A percentile compares a stretch with the other conserved stretches of the same genome.
phyloP scores from a whole-genome alignment of 2,329 filamentous ascomycete genomes.

The Colletotrichum camelliae region DNA sequence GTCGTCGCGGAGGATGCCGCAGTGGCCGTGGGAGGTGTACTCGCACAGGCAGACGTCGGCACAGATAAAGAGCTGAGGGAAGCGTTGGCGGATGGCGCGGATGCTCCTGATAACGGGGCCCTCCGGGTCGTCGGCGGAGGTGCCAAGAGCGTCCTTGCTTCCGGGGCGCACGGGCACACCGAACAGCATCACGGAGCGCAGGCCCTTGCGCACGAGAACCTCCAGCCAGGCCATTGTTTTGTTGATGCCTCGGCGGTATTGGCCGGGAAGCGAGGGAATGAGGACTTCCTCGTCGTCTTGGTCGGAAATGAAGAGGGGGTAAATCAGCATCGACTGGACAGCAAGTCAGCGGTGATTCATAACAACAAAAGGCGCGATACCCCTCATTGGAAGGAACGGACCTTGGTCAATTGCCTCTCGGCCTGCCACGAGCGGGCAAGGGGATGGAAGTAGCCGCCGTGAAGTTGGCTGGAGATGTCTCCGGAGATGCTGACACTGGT shows the following conservation, averaged over 20 bases:
- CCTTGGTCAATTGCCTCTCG: slow-evolving; percentile 85
- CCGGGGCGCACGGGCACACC: slow-evolving; percentile 84
- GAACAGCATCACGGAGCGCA: slow-evolving; percentile 93
- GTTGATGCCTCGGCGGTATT: slow-evolving; percentile 87
- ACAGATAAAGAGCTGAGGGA: slow-evolving; percentile 90
- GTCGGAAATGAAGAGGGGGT: slow-evolving; percentile 95
- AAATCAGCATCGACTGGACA: slow-evolving; percentile 92
- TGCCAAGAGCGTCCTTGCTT: slow-evolving; percentile 90
- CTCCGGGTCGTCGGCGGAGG: slow-evolving; percentile 87
- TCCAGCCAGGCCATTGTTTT: slow-evolving; percentile 83
- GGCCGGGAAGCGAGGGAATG: slow-evolving; percentile 90
- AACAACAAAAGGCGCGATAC: neutral
- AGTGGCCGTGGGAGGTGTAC: slow-evolving; percentile 98
- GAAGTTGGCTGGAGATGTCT: slow-evolving; percentile 83
- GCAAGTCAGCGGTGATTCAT: neutral
- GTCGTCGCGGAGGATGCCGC: slow-evolving; percentile 92
- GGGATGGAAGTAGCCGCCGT: slow-evolving; percentile 83
- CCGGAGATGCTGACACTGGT: slow-evolving; percentile 74
- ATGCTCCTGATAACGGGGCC: slow-evolving; percentile 92
- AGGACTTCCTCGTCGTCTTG: slow-evolving; percentile 89
- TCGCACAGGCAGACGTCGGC: slow-evolving; percentile 97
- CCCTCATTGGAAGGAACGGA: slow-evolving; percentile 32
- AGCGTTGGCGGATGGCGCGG: slow-evolving; percentile 80
- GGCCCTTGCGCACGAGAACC: slow-evolving; percentile 86
- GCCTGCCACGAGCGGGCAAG: slow-evolving; percentile 83